Conservation (phyloP, 2,329 filamentous ascomycete genomes). For the Paecilomyces sp. region DNA sequence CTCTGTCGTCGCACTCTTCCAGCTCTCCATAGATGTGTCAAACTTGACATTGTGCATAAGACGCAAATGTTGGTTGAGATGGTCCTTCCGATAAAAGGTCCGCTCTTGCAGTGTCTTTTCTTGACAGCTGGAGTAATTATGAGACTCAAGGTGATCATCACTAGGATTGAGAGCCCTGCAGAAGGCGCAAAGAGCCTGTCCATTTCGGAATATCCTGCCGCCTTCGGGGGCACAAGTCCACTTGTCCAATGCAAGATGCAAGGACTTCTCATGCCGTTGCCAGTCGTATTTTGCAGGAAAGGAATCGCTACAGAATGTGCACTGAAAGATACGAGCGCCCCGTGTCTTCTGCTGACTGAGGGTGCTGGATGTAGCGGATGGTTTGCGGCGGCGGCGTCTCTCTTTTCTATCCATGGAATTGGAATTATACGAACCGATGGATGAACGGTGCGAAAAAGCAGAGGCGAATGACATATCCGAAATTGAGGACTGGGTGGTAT, state of each 20-base stretch:
- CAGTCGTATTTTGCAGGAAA: slow-evolving; percentile 54
- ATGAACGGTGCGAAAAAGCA: slow-evolving; percentile 49
- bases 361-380: slow-evolving; percentile 34
- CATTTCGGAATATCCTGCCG: slow-evolving; percentile 44
- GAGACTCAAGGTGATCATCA: slow-evolving; percentile 50
- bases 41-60: slow-evolving; percentile 55
- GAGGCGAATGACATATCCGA: slow-evolving; percentile 50
- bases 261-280: slow-evolving; percentile 53
- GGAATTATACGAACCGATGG: slow-evolving; percentile 50
- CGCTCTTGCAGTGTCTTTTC: slow-evolving; percentile 54
- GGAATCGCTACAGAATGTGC: slow-evolving; percentile 52
- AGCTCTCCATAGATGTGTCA: slow-evolving; percentile 48
- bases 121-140: slow-evolving; percentile 53
- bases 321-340: slow-evolving; percentile 46
- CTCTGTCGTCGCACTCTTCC: slow-evolving; percentile 50
- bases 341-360: slow-evolving; percentile 35
- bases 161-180: slow-evolving; percentile 49
- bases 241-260: slow-evolving; percentile 50
- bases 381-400: slow-evolving; percentile 48
- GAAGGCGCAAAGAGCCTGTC: slow-evolving; percentile 51
- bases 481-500: slow-evolving; percentile 47
- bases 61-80: slow-evolving; percentile 54
- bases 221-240: slow-evolving; percentile 56
- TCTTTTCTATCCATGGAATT: slow-evolving; percentile 53
- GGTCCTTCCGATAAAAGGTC: slow-evolving; percentile 58